Evolutionary conservation across 2,329 filamentous ascomycete species (phyloP), one percentile per base, ranked within the genome.

Genomic region (Myriosclerotinia scirpicola): DNA sequence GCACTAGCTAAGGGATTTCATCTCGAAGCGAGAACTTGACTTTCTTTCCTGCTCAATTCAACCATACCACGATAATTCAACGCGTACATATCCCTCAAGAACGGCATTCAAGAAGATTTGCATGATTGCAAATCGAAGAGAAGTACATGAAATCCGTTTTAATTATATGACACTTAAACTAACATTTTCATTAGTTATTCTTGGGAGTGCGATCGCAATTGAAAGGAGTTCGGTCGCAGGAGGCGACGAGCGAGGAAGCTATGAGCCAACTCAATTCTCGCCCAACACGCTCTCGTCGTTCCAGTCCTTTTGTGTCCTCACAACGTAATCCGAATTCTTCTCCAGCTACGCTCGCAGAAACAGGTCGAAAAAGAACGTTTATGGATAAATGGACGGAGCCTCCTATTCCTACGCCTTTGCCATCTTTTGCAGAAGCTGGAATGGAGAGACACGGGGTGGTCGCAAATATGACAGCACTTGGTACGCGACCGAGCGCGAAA

Each of bases 391-490:
- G 85, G 86, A 77, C 81, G 52, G 87, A 90, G 77, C 87, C 87
- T 59, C 77, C 81, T 48, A 74, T 84, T 56, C 81, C 83, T 67
- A 75, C 77, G 58, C 81, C 82, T 56, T 80, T 80, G 56, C 83
- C 93, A 14, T 94, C 90, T 76, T 96, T 89, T 76, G 87, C 91
- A 80, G 92, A 96, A 76, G 72, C 74, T 50, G 90, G 90, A 54
- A 84, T 95, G 72, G 82, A 89, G 73, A 84, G 89, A 59, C 86
- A 87, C 77, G 91, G 91, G 70, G 90, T 96, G 22, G 81, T 96
- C 67, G 89, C 91, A 78, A 89, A 89, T 73, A 96, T 96, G 93
- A 88, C 88, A 64, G 89, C 93, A 36, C 80, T 97, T 66, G 93
- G 93, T 52, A 84, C 87, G 65, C 82, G 88, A 72, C 93, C 93